A percentile compares a stretch with the other conserved stretches of the same genome.
phyloP scores from a whole-genome alignment of 805 yeast genomes.

The Kuraishia borneana region DNA sequence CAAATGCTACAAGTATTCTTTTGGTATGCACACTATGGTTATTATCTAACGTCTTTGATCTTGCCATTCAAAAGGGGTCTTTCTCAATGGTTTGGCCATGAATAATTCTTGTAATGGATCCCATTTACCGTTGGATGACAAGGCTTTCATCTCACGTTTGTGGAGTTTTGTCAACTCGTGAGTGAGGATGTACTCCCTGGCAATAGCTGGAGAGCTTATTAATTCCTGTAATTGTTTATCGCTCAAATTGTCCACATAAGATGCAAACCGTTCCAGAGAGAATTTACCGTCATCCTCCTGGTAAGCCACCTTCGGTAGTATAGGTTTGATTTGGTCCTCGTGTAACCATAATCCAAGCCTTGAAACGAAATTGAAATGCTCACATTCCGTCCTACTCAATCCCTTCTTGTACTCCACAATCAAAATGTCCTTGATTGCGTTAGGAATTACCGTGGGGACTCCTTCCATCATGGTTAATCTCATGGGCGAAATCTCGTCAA shows the following conservation, averaged over 20 bases:
- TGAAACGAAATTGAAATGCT: conserved; percentile 33
- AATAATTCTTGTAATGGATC: conserved; percentile 8
- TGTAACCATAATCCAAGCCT: conserved; percentile 49
- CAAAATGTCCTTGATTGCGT: conserved; percentile 20
- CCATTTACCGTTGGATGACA: conserved; percentile 11
- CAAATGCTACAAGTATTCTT: not conserved
- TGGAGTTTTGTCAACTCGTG: conserved; percentile 17
- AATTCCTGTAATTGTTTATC: conserved; percentile 1
- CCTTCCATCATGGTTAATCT: conserved; percentile 51
- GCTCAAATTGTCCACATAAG: not conserved
- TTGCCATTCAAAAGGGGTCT: conserved; percentile 10
- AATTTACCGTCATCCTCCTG: conserved; percentile 8
- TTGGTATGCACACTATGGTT: not conserved
- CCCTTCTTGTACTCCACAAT: conserved; percentile 23
- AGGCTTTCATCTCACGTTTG: conserved; percentile 9
- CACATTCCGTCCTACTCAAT: conserved; percentile 19
- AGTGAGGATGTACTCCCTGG: conserved; percentile 15
- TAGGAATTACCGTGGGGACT: conserved; percentile 32
- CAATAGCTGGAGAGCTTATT: conserved; percentile 11
- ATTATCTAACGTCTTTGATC: not conserved
- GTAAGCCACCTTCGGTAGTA: conserved; percentile 3
- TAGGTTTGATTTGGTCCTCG: not conserved
- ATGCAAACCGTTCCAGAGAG: not conserved
- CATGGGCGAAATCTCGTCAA: conserved; percentile 42
- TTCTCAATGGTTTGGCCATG: conserved; percentile 15